Evolutionary conservation across 345 rosid genomes (phyloP), one percentile per base, ranked within the genome.

Genomic region (Bretschneidera sinensis): DNA sequence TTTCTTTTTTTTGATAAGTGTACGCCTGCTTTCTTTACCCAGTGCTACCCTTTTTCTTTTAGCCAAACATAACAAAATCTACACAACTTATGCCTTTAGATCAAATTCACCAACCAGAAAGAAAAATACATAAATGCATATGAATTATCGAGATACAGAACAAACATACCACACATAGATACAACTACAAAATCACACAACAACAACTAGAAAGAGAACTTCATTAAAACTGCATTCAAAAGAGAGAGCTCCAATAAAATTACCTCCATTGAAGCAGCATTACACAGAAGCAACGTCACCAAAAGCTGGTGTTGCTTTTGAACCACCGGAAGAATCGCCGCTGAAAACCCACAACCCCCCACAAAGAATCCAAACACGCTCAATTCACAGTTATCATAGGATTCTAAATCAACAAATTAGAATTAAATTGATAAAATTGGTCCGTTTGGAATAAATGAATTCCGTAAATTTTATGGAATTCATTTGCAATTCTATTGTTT

Each of bases 251-350:
- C 34, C 20, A 34, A 20, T 47, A 21, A 21, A 19, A 28, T 73
- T 61, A 94, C 99, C 97, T 94, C 99, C 99, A 94, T 94, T 8
- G 99, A 47, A 59, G 61, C 76, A 5, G 96, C 97, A 85, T 94
- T 94, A 67, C 89, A 94, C 10, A 94, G 77, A 22, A 94, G 92
- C 66, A 94, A 60, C 33, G 99, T 92, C 60, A 92, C 98, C 8
- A 92, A 76, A 70, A 92, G 97, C 74, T 92, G 98, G 69, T 92
- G 97, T 71, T 89, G 98, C 72, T 89, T 92, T 54, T 94, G 85
- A 64, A 90, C 95, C 65, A 94, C 95, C 0, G 97, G 98, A 39
- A 87, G 72, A 67, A 92, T 89, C 0, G 77, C 72, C 70, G 97
- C 98, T 92, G 69, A 63, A 60, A 48, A 9, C 45, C 11, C 11